phyloP scores from a whole-genome alignment of 495 filamentous ascomycete genomes.

The Podospora tetraspora region DNA sequence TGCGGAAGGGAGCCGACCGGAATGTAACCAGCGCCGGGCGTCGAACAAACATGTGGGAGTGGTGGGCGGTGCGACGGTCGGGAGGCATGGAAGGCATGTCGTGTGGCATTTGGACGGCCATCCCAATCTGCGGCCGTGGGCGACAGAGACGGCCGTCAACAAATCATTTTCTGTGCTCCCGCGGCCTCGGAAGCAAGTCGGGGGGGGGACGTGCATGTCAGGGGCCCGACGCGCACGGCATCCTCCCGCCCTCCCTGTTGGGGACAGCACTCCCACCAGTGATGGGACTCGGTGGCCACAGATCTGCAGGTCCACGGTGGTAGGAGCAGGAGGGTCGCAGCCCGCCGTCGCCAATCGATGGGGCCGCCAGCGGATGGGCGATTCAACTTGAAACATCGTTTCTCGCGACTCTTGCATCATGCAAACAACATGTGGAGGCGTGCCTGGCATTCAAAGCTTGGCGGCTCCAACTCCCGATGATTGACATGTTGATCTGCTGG shows the following conservation, averaged over 20 bases:
- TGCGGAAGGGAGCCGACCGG: not conserved
- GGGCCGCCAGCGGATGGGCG: constrained; percentile 9
- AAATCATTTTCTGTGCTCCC: not conserved
- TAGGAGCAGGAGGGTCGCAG: not conserved
- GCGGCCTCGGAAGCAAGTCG: not conserved
- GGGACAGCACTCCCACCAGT: no score
- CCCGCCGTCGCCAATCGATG: constrained; percentile 14
- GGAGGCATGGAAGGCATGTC: not conserved
- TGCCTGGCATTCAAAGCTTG: constrained; percentile 8
- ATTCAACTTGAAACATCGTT: constrained; percentile 28
- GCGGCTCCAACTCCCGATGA: constrained; percentile 10
- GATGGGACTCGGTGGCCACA: not conserved
- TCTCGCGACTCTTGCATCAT: constrained; percentile 8
- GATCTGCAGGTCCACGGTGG: not conserved
- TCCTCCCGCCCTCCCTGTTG: no score
- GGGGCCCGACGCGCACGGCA: no score
- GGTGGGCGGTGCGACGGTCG: not conserved
- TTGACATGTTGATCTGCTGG: constrained; percentile 4
- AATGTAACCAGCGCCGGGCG: not conserved
- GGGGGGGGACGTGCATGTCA: no score
- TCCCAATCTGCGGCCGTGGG: not conserved
- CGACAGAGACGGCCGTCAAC: not conserved
- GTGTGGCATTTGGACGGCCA: not conserved
- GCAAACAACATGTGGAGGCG: not conserved
- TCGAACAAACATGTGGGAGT: not conserved